Base-by-base conservation (phyloP, 768 basidiomycete species). In the Panus rudis region DNA sequence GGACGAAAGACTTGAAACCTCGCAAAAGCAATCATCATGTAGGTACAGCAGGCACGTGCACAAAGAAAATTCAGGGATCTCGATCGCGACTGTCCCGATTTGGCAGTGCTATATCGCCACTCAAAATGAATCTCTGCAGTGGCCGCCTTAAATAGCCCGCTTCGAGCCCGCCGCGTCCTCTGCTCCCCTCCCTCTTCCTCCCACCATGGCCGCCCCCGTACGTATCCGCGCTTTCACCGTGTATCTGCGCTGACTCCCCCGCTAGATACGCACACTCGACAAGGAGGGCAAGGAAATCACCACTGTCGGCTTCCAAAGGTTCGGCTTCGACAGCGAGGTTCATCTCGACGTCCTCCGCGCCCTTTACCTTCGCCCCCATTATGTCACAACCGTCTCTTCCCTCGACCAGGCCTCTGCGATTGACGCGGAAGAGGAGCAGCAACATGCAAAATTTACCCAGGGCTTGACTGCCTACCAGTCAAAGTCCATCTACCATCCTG, bases 321-420 rank as follows among this genome's bases (percentile, higher is more conserved):
- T 96, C 53, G 92, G 90, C 6, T 93, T 98, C 63, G 84, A 96
- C 65, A 83, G 84, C 54, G 78, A 84, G 54, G 87, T 92, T 49
- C 61, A 83, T 46, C 64, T 92, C 54, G 84, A 91, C 50, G 69
- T 76, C 52, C 78, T 94, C 41, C 84, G 92, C 39, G 78, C 84
- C n/a, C 74, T 96, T 35, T 94, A 94, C 66, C 76, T 96, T 31
- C 79, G 88, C 10, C 75, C 86, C 7, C 85, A 87, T 65, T 90
- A 88, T 54, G 73, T 79, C 41, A 61, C 72, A 24, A 68, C 72
- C 25, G 66, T 67, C 28, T 60, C 67, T 27, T 51, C 56, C 13
- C 56, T 50, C 41, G 53, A 57, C 12, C 57, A 65, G 33, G 56
- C 66, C 19, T 55, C 67, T 27, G 63, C 69, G 21, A 56, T 69